Conservation (phyloP, 2,329 filamentous ascomycete genomes). For the Fonsecaea nubica region DNA sequence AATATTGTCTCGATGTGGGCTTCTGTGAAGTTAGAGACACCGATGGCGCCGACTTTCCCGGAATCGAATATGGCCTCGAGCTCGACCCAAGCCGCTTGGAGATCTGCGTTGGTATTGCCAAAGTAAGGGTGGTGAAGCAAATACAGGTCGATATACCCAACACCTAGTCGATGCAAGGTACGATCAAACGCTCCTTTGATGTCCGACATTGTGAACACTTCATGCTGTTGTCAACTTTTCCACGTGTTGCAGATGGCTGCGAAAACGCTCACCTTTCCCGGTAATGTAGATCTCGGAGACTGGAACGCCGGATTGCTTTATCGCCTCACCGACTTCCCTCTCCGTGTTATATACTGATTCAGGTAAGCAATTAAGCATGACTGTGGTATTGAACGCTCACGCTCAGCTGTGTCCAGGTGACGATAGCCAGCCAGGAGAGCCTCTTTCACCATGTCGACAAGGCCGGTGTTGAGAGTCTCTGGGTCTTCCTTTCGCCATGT, state of each 20-base stretch:
- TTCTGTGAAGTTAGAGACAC: slow-evolving; percentile 59
- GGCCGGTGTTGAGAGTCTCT: not conserved
- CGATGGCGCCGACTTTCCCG: slow-evolving; percentile 57
- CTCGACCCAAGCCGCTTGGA: slow-evolving; percentile 55
- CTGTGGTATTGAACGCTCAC: not conserved
- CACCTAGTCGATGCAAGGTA: slow-evolving; percentile 66
- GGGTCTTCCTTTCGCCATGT: slow-evolving; percentile 19
- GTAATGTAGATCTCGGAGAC: slow-evolving; percentile 70
- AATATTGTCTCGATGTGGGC: slow-evolving; percentile 56
- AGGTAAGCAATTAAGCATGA: not conserved
- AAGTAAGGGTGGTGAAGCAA: slow-evolving; percentile 71
- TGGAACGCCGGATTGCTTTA: slow-evolving; percentile 64
- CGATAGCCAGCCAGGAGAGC: slow-evolving; percentile 16
- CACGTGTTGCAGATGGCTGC: not conserved
- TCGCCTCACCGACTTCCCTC: slow-evolving; percentile 68
- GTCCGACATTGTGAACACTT: slow-evolving; percentile 57
- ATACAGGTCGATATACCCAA: slow-evolving; percentile 73
- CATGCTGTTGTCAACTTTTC: not conserved
- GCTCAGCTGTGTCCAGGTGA: slow-evolving; percentile 19
- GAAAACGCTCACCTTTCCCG: slow-evolving; percentile 60
- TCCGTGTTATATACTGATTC: slow-evolving; percentile 63
- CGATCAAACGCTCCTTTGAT: slow-evolving; percentile 66
- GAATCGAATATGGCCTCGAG: slow-evolving; percentile 52
- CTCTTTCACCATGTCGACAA: slow-evolving; percentile 17
- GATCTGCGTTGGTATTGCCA: slow-evolving; percentile 55